A percentile compares a stretch with the other conserved stretches of the same genome.
Conservation (phyloP, 2,329 filamentous ascomycete genomes). For the Aspergillus felis region DNA sequence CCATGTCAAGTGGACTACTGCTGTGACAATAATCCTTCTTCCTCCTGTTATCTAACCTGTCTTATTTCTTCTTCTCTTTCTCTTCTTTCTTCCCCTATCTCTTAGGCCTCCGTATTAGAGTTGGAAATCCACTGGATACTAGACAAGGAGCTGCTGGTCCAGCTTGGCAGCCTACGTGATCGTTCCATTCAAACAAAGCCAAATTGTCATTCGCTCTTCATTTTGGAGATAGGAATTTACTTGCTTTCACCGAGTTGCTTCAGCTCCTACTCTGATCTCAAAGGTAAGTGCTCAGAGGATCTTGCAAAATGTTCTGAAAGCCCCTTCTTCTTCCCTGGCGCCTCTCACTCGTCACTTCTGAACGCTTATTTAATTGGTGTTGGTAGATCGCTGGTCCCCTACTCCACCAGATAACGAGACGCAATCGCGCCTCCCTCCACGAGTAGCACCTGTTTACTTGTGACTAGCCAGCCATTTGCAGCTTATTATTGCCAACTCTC, state of each 20-base stretch:
- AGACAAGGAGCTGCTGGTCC: not conserved
- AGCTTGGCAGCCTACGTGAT: not conserved
- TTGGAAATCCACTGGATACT: not conserved
- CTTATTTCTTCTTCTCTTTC: slow-evolving; percentile 5
- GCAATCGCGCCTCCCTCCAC: slow-evolving; percentile 13
- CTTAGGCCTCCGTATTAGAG: slow-evolving; percentile 8
- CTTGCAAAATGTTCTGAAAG: slow-evolving; percentile 14
- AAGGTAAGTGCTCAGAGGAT: not conserved
- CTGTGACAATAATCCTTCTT: not conserved
- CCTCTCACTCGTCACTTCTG: slow-evolving; percentile 9
- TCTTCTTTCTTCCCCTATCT: slow-evolving; percentile 8
- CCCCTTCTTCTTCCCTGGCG: slow-evolving; percentile 4
- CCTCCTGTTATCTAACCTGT: not conserved
- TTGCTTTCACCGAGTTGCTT: not conserved
- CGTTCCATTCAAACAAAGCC: not conserved
- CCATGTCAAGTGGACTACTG: not conserved
- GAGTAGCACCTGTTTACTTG: slow-evolving; percentile 6
- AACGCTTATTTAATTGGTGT: slow-evolving; percentile 22
- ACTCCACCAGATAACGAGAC: slow-evolving; percentile 20
- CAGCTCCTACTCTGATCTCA: slow-evolving; percentile 1
- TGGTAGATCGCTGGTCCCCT: slow-evolving; percentile 21
- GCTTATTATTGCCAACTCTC: slow-evolving; percentile 7
- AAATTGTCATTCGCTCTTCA: not conserved
- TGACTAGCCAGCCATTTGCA: slow-evolving; percentile 4
- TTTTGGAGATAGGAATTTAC: not conserved